A percentile compares a stretch with the other conserved stretches of the same genome.
These are phyloP conservation scores for Coffea eugenioides DNA, from an alignment of 257 asterid genomes.

Conservation along the genomic window DNA sequence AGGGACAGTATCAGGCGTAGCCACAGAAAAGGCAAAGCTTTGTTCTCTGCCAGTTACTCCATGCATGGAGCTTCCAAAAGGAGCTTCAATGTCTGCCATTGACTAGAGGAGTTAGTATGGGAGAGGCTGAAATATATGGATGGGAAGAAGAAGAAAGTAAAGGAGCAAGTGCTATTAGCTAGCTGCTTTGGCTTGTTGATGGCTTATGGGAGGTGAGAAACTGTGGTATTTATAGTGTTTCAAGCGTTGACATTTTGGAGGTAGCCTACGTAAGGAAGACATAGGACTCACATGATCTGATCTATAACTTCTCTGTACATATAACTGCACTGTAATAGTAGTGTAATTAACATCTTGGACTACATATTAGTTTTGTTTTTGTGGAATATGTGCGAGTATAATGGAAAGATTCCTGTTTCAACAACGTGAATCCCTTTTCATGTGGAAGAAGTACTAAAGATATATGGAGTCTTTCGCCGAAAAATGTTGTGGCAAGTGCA, in stretches of 20 bases:
- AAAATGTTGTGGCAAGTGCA: too few relatives aligned
- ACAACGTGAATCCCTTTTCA: neutral
- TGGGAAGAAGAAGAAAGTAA: neutral
- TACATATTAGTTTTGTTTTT: neutral
- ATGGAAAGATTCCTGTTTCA: too few relatives aligned
- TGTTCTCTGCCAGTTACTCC: slow-evolving; percentile 20
- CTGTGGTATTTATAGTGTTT: neutral
- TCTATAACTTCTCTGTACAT: too few relatives aligned
- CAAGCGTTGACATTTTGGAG: neutral
- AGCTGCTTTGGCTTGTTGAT: neutral
- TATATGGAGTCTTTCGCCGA: too few relatives aligned
- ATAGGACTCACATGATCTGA: neutral
- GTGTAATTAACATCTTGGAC: too few relatives aligned
- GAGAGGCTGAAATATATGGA: neutral
- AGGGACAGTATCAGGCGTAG: neutral
- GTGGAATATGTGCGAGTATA: neutral
- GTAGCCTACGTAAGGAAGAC: neutral
- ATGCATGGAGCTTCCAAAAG: slow-evolving; percentile 18
- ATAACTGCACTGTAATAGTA: too few relatives aligned
- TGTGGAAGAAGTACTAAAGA: neutral
- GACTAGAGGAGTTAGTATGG: neutral
- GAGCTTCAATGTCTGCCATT: neutral
- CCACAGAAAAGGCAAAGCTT: slow-evolving; percentile 16
- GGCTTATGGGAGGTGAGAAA: neutral
- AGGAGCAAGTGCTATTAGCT: too few relatives aligned